These are phyloP conservation scores for Trichoderma brevicompactum DNA, from an alignment of 2,329 filamentous ascomycete species.

Conservation along the genomic window DNA sequence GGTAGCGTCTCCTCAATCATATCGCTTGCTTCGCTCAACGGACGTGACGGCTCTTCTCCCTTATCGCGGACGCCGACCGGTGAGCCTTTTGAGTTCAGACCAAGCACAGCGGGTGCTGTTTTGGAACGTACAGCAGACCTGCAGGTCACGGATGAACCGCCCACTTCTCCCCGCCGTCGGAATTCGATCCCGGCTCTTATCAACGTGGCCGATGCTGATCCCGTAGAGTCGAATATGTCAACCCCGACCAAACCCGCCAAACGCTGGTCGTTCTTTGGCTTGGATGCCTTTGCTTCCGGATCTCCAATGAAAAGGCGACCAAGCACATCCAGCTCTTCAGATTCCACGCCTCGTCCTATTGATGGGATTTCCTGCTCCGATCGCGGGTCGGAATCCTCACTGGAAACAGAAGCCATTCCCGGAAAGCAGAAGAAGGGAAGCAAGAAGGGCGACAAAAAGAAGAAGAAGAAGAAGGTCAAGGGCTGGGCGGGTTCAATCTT, in stretches of 20 bases:
- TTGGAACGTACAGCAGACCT: conserved; percentile 54
- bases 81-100: conserved; percentile 56
- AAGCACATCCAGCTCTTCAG: conserved; percentile 53
- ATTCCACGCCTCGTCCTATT: conserved; percentile 41
- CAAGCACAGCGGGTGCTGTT: conserved; percentile 73
- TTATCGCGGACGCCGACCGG: conserved; percentile 48
- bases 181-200: conserved; percentile 64
- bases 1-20: conserved; percentile 81
- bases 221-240: conserved; percentile 45
- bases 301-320: conserved; percentile 55
- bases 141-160: conserved; percentile 29
- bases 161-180: conserved; percentile 53
- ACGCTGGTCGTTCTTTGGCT: conserved; percentile 65
- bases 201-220: conserved; percentile 45
- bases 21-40: conserved; percentile 56
- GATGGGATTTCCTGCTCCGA: conserved; percentile 44
- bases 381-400: conserved; percentile 40
- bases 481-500: conserved; percentile 71
- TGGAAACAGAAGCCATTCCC: conserved; percentile 34
- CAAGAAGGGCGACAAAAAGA: conserved; percentile 52
- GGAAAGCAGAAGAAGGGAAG: conserved; percentile 37
- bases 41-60: conserved; percentile 48
- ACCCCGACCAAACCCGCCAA: conserved; percentile 59
- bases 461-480: conserved; percentile 77
- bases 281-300: conserved; percentile 58